These are phyloP conservation scores for Blastosporella zonata DNA, from an alignment of 1,284 basidiomycete species.

Conservation along the genomic window DNA sequence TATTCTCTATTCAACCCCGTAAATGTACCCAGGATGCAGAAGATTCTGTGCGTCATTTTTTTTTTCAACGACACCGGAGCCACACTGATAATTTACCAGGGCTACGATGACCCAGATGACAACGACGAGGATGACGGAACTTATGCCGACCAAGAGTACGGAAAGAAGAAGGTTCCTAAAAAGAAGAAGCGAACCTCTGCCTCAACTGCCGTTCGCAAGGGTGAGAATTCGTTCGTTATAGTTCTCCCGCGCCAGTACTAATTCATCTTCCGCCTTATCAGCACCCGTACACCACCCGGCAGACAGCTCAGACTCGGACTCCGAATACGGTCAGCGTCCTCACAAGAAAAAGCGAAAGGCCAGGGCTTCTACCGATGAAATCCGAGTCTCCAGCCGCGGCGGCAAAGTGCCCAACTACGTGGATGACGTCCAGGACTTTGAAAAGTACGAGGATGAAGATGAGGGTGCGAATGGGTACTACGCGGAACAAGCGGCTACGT, in stretches of 20 bases:
- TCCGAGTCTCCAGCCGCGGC: conserved; percentile 80
- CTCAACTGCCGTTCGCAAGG: conserved; percentile 50
- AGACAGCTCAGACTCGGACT: conserved; percentile 73
- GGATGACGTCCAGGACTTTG: conserved; percentile 81
- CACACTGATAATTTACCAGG: conserved; percentile 39
- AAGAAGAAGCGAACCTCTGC: conserved; percentile 61
- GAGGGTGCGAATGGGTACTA: conserved; percentile 49
- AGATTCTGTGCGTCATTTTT: conserved; percentile 55
- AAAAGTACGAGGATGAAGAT: conserved; percentile 70
- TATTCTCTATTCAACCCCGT: conserved; percentile 14
- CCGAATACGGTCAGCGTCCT: conserved; percentile 82
- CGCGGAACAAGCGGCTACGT: conserved; percentile 46
- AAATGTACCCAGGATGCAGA: conserved; percentile 48
- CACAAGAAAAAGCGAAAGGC: conserved; percentile 80
- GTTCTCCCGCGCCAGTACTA: conserved; percentile 14
- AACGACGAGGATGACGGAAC: conserved; percentile 69
- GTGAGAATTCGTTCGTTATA: conserved; percentile 37
- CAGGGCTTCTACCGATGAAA: conserved; percentile 57
- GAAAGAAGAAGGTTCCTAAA: conserved; percentile 60
- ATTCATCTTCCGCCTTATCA: conserved; percentile 20
- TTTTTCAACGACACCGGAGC: conserved; percentile 13
- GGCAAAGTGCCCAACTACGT: conserved; percentile 83
- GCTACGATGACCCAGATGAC: conserved; percentile 63
- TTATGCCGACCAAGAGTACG: conserved; percentile 75
- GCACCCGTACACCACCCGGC: conserved; percentile 47